A percentile compares a stretch with the other conserved stretches of the same genome.
Evolutionary conservation across 176 grass and related monocot species (phyloP).

Genomic region (Rhynchospora tenuis): DNA sequence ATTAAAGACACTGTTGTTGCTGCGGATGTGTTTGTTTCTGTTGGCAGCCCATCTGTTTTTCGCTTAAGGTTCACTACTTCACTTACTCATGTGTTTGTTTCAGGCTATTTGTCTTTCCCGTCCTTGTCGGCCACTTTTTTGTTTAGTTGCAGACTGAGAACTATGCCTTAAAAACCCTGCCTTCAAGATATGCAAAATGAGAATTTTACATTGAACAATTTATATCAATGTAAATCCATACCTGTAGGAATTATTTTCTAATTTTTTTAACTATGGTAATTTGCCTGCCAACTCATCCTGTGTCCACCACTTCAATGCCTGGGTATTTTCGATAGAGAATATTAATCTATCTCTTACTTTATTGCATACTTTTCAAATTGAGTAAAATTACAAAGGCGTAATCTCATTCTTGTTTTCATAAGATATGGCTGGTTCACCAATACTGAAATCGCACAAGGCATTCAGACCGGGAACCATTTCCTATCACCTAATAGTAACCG

Average conservation of each 20-base stretch:
- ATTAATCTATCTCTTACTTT: background rate
- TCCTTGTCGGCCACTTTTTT: background rate
- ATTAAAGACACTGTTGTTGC: constrained; percentile 52
- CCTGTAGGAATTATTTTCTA: background rate
- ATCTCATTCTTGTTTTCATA: constrained; percentile 21
- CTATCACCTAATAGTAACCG: constrained; percentile 5
- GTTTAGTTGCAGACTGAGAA: background rate
- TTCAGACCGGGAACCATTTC: constrained; percentile 30
- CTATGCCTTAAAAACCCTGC: background rate
- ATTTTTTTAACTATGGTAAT: background rate
- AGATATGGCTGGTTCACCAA: constrained; percentile 95
- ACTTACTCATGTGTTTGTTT: background rate
- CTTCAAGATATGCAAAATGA: background rate
- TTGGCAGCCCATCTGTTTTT: constrained; percentile 87
- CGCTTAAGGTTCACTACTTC: constrained; percentile 84
- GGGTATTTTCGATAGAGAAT: background rate
- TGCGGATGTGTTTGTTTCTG: constrained; percentile 62
- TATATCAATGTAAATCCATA: constrained; percentile 3
- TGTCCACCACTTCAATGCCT: background rate
- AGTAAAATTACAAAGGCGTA: background rate
- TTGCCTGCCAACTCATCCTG: background rate
- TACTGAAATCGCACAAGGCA: constrained; percentile 47
- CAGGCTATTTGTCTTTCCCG: background rate
- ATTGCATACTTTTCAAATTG: background rate
- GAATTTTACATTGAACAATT: background rate